These are phyloP conservation scores for Gaillardinia entomophila DNA, from an alignment of 805 yeast species.

Conservation along the genomic window DNA sequence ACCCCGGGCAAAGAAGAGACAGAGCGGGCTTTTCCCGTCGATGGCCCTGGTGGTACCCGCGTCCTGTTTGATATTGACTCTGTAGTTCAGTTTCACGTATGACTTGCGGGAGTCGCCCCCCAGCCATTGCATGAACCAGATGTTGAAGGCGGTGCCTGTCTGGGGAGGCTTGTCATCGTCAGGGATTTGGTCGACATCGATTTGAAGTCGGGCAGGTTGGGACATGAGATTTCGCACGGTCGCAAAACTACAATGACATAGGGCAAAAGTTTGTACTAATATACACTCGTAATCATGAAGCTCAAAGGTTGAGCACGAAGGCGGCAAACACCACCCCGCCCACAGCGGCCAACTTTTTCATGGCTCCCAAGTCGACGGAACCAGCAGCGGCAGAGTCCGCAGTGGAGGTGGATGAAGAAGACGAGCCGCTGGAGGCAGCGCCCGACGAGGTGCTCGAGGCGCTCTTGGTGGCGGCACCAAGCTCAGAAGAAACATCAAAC, in stretches of 20 bases:
- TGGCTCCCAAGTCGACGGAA: conserved; percentile 13
- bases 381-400: conserved; percentile 11
- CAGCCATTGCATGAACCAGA: conserved; percentile 90
- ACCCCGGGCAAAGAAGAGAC: conserved; percentile 86
- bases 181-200: conserved; percentile 52
- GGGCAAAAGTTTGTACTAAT: not conserved
- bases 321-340: conserved; percentile 32
- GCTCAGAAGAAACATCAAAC: conserved; percentile 2
- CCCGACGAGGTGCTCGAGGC: conserved; percentile 5
- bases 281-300: no score
- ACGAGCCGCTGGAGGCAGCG: conserved; percentile 3
- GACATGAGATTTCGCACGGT: not conserved
- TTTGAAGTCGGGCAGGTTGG: conserved; percentile 66
- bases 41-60: conserved; percentile 74
- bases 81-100: conserved; percentile 48
- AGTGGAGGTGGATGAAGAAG: conserved; percentile 6
- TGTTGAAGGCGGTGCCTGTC: conserved; percentile 72
- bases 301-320: conserved; percentile 23
- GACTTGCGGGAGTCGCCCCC: conserved; percentile 50
- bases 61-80: conserved; percentile 57
- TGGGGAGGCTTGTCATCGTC: conserved; percentile 68
- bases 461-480: conserved; percentile 3
- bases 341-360: conserved; percentile 34
- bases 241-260: not conserved
- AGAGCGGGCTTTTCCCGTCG: conserved; percentile 45